These are phyloP conservation scores for Endoconidiophora laricicola DNA, from an alignment of 2,329 filamentous ascomycete species.

Conservation along the genomic window DNA sequence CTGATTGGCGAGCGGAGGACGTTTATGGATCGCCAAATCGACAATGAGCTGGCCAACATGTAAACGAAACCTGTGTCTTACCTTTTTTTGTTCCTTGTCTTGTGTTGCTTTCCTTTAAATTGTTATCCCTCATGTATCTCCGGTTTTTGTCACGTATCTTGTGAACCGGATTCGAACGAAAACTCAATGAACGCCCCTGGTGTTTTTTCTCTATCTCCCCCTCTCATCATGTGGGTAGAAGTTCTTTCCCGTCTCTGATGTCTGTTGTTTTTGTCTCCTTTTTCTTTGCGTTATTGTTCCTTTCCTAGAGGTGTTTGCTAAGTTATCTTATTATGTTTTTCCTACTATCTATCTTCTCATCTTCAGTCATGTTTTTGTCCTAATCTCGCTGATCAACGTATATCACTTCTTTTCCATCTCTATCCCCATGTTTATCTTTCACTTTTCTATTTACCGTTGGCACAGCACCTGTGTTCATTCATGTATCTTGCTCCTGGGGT, in stretches of 20 bases:
- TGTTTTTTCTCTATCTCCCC: neutral
- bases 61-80: conserved; percentile 25
- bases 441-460: no score
- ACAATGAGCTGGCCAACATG: conserved; percentile 87
- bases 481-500: no score
- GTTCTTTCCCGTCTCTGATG: no score
- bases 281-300: no score
- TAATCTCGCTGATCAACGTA: no score
- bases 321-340: neutral
- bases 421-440: no score
- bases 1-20: conserved; percentile 68
- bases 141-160: neutral
- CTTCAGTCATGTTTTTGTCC: neutral
- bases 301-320: no score
- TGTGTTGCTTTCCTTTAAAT: conserved; percentile 3
- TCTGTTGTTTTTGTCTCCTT: no score
- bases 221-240: neutral
- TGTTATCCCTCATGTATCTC: neutral
- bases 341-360: neutral
- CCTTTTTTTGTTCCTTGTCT: conserved; percentile 3
- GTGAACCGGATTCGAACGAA: neutral
- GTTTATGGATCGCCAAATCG: conserved; percentile 87
- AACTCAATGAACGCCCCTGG: neutral
- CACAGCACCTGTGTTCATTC: no score
- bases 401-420: no score